phyloP scores from a whole-genome alignment of 306 rosid genomes.

The Pterocarpus macrocarpus region DNA sequence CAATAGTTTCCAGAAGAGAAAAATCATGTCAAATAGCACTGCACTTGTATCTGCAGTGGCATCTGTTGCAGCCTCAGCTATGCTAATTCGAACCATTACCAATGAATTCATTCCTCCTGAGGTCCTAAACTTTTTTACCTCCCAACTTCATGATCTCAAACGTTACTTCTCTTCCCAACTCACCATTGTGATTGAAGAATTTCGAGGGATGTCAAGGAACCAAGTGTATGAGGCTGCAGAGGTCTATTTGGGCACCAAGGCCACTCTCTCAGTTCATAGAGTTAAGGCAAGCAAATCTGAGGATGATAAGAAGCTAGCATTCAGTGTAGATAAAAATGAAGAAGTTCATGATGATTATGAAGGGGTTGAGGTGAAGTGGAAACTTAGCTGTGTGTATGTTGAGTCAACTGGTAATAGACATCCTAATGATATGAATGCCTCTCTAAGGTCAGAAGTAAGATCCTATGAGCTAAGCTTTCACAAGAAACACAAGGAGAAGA shows the following conservation, averaged over 20 bases:
- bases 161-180: slow-evolving; percentile 43
- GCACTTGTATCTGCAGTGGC: slow-evolving; percentile 40
- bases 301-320: slow-evolving; percentile 33
- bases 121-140: not conserved
- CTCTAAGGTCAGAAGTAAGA: not conserved
- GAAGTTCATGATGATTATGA: slow-evolving; percentile 42
- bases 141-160: not conserved
- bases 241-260: slow-evolving; percentile 51
- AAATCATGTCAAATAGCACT: not conserved
- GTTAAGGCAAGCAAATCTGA: slow-evolving; percentile 48
- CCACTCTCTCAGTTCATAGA: slow-evolving; percentile 40
- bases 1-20: not conserved
- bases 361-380: slow-evolving; percentile 49
- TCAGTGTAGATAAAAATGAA: slow-evolving; percentile 50
- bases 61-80: slow-evolving; percentile 34
- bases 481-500: slow-evolving; percentile 47
- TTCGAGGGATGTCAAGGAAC: slow-evolving; percentile 45
- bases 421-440: not conserved
- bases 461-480: slow-evolving; percentile 45
- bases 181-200: slow-evolving; percentile 51
- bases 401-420: not conserved
- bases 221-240: slow-evolving; percentile 63
- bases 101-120: slow-evolving; percentile 34
- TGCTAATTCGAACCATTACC: slow-evolving; percentile 16
- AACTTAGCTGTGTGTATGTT: slow-evolving; percentile 31